Percentiles rank a stretch among this genome's conserved stretches.
Conservation (phyloP, 257 asterid species). For the Primulina tabacum region DNA sequence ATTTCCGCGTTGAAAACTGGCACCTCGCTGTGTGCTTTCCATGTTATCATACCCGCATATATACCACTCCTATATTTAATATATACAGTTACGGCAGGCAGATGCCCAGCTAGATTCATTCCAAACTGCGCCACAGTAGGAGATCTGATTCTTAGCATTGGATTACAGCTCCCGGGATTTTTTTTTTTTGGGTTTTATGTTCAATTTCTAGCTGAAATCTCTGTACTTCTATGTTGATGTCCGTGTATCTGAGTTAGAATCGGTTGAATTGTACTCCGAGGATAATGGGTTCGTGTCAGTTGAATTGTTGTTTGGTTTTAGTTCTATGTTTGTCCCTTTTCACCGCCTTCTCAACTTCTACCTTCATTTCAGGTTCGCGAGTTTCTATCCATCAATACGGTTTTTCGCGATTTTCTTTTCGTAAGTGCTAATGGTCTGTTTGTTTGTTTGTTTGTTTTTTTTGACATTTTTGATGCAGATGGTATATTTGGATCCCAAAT, state of each 20-base stretch:
- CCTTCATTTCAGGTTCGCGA: slow-evolving; percentile 52
- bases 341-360: slow-evolving; percentile 39
- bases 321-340: slow-evolving; percentile 36
- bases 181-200: not conserved
- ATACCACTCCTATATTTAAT: not conserved
- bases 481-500: slow-evolving; percentile 43
- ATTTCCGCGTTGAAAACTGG: not conserved
- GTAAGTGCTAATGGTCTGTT: slow-evolving; percentile 6
- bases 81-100: not conserved
- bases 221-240: not conserved
- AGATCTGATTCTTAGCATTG: slow-evolving; percentile 8
- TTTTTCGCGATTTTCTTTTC: not conserved
- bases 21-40: not conserved
- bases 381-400: not conserved
- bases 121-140: not conserved
- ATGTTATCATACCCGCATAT: not conserved
- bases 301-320: slow-evolving; percentile 30
- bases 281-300: slow-evolving; percentile 33
- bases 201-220: not conserved
- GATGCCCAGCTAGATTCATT: not conserved
- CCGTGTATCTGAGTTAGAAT: not conserved
- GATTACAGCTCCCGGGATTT: not conserved
- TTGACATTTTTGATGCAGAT: slow-evolving; percentile 37
- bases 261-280: slow-evolving; percentile 8
- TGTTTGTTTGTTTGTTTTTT: not conserved